Base-by-base conservation (phyloP, 2,329 filamentous ascomycete species). In the Macrophomina phaseolina region DNA sequence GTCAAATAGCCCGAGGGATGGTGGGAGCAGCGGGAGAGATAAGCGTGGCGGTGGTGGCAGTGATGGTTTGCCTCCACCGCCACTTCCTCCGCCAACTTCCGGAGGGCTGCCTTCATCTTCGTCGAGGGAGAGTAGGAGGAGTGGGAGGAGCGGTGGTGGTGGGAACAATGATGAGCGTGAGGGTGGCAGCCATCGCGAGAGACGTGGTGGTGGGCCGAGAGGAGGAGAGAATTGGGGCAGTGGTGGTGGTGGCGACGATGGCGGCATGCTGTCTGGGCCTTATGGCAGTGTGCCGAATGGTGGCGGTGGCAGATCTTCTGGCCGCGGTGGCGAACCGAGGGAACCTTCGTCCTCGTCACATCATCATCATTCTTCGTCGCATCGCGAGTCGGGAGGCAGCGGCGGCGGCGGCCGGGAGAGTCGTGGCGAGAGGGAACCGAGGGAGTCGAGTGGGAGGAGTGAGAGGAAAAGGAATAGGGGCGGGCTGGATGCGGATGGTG, bases 391-490 rank as follows among this genome's bases (percentile, higher is more conserved):
- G 53, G 16, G 42, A 36, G 5, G 55, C 23, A 23, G 2, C 38
- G 38, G 14, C 38, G 38, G 38, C 38, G 11, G 28, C 28, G 4
- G n/a, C 4, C 23, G 23, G 49, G 5, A 32, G 49, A 5, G 49
- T n/a, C 12, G 30, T 12, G 46, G 5, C 12, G 53, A 65, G 18
- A 46, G 58, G 45, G 46, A 67, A 32, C 38, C 38, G 60, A 30
- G 65, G 5, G 36, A 38, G 32, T 14, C 36, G 56, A 51, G 23
- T 23, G 23, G 23, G 23, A 23, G 61, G 53, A 28, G 38, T 14
- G 55, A 66, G 16, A 28, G 64, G 46, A 56, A 48, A 46, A 66
- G 64, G 53, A 51, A 49, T 14, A 46, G 63, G 23, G 64, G 55
- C 23, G 49, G 62, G n/a, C 52, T 7, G 3, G 36, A 38, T 30